These are phyloP conservation scores for Sporisorium iseilematis-ciliati DNA, from an alignment of 1,284 basidiomycete genomes.

Conservation along the genomic window DNA sequence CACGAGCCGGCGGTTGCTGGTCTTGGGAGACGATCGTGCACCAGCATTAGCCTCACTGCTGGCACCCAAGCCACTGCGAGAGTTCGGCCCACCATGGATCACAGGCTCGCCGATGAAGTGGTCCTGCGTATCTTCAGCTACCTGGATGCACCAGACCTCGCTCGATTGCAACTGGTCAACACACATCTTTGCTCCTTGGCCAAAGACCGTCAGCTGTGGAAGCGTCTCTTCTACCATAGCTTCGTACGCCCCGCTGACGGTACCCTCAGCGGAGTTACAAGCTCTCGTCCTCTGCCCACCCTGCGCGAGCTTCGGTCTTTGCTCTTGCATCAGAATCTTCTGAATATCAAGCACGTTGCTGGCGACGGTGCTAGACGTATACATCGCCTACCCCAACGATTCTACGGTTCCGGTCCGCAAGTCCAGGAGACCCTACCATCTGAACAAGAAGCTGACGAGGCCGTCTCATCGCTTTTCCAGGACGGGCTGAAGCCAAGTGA, in stretches of 20 bases:
- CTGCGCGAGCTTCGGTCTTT: conserved; percentile 41
- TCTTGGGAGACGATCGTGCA: background rate
- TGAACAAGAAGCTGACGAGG: background rate
- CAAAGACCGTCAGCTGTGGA: conserved; percentile 51
- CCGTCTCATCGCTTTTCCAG: conserved; percentile 1
- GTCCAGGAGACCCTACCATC: background rate
- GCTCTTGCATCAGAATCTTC: conserved; percentile 38
- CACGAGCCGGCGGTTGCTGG: background rate
- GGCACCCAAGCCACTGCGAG: background rate
- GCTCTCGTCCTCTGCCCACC: conserved; percentile 17
- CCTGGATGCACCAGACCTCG: conserved; percentile 30
- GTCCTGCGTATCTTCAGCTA: conserved; percentile 36
- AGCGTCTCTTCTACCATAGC: conserved; percentile 33
- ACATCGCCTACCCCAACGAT: conserved; percentile 26
- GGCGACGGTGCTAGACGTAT: conserved; percentile 26
- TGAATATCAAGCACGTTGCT: conserved; percentile 9
- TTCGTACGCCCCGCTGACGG: conserved; percentile 24
- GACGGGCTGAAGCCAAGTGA: background rate
- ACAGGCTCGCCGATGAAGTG: conserved; percentile 34
- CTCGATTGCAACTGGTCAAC: conserved; percentile 28
- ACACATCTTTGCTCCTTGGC: conserved; percentile 28
- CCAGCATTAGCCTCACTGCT: background rate
- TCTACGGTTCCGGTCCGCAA: conserved; percentile 1
- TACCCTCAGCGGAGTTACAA: background rate
- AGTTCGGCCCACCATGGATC: conserved; percentile 8